These are phyloP conservation scores for Saccharomycopsis microspora DNA, from an alignment of 805 yeast species.

Conservation along the genomic window DNA sequence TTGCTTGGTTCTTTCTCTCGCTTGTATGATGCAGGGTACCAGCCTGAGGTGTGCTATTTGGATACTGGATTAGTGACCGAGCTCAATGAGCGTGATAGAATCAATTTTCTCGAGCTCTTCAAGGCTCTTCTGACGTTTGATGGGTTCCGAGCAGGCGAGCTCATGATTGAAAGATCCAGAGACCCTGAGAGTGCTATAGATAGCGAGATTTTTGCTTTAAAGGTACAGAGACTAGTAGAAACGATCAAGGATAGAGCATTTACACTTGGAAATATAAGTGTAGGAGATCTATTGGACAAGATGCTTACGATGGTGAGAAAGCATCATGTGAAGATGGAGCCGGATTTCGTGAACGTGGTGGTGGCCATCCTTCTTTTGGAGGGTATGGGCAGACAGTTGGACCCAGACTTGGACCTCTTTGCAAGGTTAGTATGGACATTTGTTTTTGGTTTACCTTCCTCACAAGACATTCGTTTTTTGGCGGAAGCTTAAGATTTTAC, in stretches of 20 bases:
- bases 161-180: conserved; percentile 89
- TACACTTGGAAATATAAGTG: conserved; percentile 81
- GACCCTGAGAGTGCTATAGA: conserved; percentile 90
- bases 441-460: conserved; percentile 24
- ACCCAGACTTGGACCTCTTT: conserved; percentile 87
- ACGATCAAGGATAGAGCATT: conserved; percentile 80
- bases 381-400: conserved; percentile 91
- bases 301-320: conserved; percentile 83
- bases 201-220: conserved; percentile 74
- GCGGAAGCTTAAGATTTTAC: not conserved
- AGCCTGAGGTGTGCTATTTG: conserved; percentile 79
- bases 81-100: conserved; percentile 61
- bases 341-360: conserved; percentile 91
- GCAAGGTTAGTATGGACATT: conserved; percentile 73
- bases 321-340: conserved; percentile 97
- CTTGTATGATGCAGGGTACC: conserved; percentile 47
- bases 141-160: conserved; percentile 89
- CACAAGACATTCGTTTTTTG: conserved; percentile 3
- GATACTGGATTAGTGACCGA: conserved; percentile 95
- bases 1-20: conserved; percentile 36
- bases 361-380: conserved; percentile 84
- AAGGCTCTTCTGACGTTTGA: conserved; percentile 83
- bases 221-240: conserved; percentile 74
- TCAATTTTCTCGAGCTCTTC: conserved; percentile 82
- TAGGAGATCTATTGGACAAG: conserved; percentile 81